Conservation (phyloP, 2,329 filamentous ascomycete species). For the Hypoxylon rubiginosum region DNA sequence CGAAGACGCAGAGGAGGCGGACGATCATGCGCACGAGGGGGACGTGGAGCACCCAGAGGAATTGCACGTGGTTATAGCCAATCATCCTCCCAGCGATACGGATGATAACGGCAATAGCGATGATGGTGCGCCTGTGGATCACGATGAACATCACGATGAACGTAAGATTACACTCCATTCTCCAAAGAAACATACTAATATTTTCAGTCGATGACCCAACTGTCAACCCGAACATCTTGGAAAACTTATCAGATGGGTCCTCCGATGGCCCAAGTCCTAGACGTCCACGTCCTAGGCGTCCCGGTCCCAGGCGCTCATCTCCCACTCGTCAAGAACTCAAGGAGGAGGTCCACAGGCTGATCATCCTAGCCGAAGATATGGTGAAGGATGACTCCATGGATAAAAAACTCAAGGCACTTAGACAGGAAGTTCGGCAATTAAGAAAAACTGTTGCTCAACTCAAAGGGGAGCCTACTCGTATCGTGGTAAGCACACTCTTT, state of each 20-base stretch:
- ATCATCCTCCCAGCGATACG: no score
- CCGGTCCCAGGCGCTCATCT: no score
- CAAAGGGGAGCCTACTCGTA: not conserved
- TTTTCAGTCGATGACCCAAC: not conserved
- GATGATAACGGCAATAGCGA: no score
- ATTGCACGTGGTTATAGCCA: not conserved
- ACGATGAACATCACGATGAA: constrained; percentile 4
- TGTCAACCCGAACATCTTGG: constrained; percentile 4
- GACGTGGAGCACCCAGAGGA: not conserved
- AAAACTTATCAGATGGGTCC: not conserved
- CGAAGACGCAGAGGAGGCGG: not conserved
- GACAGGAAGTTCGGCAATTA: no score
- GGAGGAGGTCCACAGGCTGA: no score
- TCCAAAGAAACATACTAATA: not conserved
- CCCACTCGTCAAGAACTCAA: no score
- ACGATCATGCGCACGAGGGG: not conserved
- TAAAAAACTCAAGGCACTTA: no score
- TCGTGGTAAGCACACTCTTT: constrained; percentile 4
- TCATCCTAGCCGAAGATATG: no score
- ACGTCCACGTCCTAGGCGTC: no score
- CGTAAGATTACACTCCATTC: not conserved
- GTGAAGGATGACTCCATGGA: no score
- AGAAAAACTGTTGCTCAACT: not conserved
- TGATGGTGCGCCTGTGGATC: not conserved
- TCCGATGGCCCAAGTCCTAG: not conserved